Conservation (phyloP, 2,329 filamentous ascomycete genomes). For the Aureobasidium sp. region DNA sequence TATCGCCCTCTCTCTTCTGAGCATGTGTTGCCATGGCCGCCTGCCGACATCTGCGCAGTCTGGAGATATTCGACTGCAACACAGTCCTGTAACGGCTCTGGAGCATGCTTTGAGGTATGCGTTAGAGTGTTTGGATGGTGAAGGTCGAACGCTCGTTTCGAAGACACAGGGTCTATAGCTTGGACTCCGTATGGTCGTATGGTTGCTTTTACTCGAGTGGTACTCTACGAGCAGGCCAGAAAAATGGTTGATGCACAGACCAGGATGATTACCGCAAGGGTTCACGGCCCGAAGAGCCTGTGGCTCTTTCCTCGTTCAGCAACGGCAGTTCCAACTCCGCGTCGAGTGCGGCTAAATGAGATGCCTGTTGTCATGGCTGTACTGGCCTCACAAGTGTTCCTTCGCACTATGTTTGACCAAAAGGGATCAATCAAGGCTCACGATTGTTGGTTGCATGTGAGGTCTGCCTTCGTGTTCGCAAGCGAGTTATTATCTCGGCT, state of each 20-base stretch:
- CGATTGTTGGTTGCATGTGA: neutral
- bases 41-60: neutral
- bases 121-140: too few relatives aligned
- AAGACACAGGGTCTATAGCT: neutral
- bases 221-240: neutral
- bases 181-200: neutral
- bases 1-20: constrained; percentile 37
- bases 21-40: constrained; percentile 38
- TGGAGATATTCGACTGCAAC: neutral
- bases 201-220: neutral
- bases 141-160: too few relatives aligned
- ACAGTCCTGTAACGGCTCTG: neutral
- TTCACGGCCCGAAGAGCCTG: neutral
- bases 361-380: neutral
- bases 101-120: neutral
- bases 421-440: neutral
- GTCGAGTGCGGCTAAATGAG: neutral
- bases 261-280: neutral
- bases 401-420: neutral
- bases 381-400: neutral
- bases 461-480: neutral
- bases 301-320: neutral
- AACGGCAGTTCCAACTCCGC: neutral
- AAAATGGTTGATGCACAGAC: neutral
- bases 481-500: neutral